phyloP scores from a whole-genome alignment of 495 filamentous ascomycete species.

The Xylaria castorea region DNA sequence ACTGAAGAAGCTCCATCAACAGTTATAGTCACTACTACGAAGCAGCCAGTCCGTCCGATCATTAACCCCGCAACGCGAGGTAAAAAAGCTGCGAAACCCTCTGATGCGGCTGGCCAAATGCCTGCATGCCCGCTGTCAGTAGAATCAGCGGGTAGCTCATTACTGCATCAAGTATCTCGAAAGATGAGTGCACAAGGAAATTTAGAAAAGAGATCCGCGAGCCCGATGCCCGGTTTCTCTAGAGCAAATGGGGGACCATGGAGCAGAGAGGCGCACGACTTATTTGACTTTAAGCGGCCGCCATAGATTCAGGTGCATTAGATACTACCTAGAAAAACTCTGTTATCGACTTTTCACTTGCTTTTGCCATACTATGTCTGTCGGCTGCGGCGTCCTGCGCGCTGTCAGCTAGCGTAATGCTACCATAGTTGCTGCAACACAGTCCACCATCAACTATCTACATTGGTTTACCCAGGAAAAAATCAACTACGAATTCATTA shows the following conservation, averaged over 20 bases:
- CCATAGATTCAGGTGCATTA: slow-evolving; percentile 12
- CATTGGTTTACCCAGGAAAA: not conserved
- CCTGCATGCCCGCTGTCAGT: slow-evolving; percentile 48
- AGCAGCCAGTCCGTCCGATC: slow-evolving; percentile 29
- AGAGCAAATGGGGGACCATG: slow-evolving; percentile 55
- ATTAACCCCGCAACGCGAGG: slow-evolving; percentile 57
- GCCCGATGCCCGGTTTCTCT: slow-evolving; percentile 45
- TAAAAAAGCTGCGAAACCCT: slow-evolving; percentile 55
- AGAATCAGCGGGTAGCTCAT: slow-evolving; percentile 29
- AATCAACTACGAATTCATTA: not conserved
- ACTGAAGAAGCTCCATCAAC: slow-evolving; percentile 10
- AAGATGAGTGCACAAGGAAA: slow-evolving; percentile 32
- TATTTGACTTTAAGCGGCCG: slow-evolving; percentile 54
- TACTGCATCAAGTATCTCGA: slow-evolving; percentile 24
- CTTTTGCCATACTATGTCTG: not conserved
- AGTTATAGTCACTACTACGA: slow-evolving; percentile 8
- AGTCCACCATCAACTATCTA: not conserved
- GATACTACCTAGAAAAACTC: not conserved
- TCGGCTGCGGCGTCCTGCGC: slow-evolving; percentile 1
- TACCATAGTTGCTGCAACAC: not conserved
- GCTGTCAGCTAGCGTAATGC: not conserved
- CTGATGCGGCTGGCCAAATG: slow-evolving; percentile 54
- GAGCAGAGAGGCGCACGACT: slow-evolving; percentile 60
- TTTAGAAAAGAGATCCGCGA: slow-evolving; percentile 27
- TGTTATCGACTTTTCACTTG: not conserved